Conservation (phyloP, 2,329 filamentous ascomycete genomes). For the Paecilomyces fulvus region DNA sequence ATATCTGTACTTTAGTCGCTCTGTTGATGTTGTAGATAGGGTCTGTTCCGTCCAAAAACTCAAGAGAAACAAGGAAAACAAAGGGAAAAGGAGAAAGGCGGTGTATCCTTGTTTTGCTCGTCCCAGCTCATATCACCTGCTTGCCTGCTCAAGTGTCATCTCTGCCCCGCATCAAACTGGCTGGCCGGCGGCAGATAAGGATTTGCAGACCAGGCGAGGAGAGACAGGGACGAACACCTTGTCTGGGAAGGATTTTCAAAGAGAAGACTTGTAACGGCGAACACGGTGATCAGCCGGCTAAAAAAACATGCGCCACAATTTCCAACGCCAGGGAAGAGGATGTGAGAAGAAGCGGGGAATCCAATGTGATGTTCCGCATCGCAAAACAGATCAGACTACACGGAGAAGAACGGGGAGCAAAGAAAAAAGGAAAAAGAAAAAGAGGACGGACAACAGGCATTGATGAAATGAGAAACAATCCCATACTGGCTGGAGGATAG, state of each 20-base stretch:
- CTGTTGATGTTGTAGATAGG: neutral
- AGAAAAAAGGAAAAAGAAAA: constrained; percentile 2
- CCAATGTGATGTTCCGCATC: neutral
- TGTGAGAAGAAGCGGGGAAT: constrained; percentile 9
- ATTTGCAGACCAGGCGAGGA: neutral
- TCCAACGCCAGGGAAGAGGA: constrained; percentile 31
- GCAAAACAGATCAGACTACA: constrained; percentile 17
- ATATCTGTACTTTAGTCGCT: neutral
- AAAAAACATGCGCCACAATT: constrained; percentile 30
- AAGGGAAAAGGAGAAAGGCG: neutral
- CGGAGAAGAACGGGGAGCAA: constrained; percentile 6
- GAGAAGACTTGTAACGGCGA: constrained; percentile 7
- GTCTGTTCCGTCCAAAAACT: neutral
- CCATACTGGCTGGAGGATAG: neutral
- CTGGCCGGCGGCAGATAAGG: neutral
- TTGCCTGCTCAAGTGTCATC: neutral
- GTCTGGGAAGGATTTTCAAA: neutral
- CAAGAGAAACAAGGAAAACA: neutral
- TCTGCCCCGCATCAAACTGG: neutral
- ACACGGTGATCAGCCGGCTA: constrained; percentile 20
- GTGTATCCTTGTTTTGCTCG: constrained; percentile 1
- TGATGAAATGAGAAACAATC: neutral
- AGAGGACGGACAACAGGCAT: constrained; percentile 3
- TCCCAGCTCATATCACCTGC: neutral
- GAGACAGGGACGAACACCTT: neutral